Evolutionary conservation across 2,329 filamentous ascomycete genomes (phyloP).

Genomic region (Grosmannia huntii): DNA sequence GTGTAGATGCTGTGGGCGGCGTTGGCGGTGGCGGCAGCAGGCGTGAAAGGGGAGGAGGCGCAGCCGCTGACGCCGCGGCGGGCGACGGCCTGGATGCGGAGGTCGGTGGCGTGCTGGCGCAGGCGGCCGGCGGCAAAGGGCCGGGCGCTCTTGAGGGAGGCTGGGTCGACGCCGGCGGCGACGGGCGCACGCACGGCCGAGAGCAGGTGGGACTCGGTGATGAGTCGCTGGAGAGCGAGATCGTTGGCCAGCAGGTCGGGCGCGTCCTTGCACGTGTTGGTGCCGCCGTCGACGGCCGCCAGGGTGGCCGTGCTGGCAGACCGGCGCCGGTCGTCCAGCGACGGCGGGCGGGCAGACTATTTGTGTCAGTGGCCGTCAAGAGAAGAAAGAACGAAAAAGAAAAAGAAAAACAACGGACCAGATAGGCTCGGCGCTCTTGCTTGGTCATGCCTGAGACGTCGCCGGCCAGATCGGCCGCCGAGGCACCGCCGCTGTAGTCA

Average conservation of each 20-base stretch:
- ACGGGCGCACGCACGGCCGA: conserved; percentile 31
- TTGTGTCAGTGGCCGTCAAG: conserved; percentile 8
- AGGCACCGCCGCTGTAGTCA: conserved; percentile 38
- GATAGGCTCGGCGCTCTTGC: conserved; percentile 64
- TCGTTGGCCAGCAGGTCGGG: conserved; percentile 75
- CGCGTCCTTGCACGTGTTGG: conserved; percentile 33
- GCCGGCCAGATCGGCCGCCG: conserved; percentile 11
- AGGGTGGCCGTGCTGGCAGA: not conserved
- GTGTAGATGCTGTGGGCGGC: conserved; percentile 45
- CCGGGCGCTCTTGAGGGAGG: conserved; percentile 18
- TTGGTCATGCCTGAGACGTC: conserved; percentile 37
- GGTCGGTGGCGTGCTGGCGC: conserved; percentile 68
- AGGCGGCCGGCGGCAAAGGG: conserved; percentile 51
- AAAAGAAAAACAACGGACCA: conserved; percentile 33
- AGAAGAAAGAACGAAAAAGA: not conserved
- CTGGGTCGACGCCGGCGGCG: conserved; percentile 23
- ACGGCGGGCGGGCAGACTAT: conserved; percentile 37
- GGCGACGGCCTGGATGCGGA: conserved; percentile 69
- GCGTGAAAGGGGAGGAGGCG: conserved; percentile 30
- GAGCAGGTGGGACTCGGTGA: conserved; percentile 85
- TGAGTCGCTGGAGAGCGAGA: conserved; percentile 77
- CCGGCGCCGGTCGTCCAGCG: not conserved
- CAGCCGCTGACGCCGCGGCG: conserved; percentile 36
- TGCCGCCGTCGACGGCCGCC: not conserved
- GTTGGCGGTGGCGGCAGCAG: conserved; percentile 64